Base-by-base conservation (phyloP, 2,329 filamentous ascomycete genomes). In the Lasiodiplodia sp. region DNA sequence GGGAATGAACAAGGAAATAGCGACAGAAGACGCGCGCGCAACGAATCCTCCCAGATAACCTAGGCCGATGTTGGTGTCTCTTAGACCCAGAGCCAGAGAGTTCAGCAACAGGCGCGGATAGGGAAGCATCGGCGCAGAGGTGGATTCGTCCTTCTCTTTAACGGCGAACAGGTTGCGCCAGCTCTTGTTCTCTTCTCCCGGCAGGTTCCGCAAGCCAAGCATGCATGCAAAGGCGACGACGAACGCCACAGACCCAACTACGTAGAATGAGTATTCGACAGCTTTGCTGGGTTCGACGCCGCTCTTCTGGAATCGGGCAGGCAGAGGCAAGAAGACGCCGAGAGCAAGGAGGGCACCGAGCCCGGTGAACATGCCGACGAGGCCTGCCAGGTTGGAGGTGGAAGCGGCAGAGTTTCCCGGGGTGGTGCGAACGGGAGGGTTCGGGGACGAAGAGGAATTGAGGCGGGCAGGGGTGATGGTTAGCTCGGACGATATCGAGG, bases 1-100 rank as follows among this genome's bases (percentile, higher is more conserved):
- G 0, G 96, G 96, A 66, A 99, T 92, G 81, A 98, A 99, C 6
- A 98, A 87, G 0, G 93, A 96, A 72, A 99, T 97, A 65, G 92
- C 95, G 5, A 99, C 96, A 0, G 94, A 97, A 0, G 94, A 97
- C 8, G 96, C 94, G 68, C 96, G 89, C 11, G 94, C 95, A 2
- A 99, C 95, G 75, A 79, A 97, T 1, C 96, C 96, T 71, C 95
- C 96, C 0, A 98, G 83, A 75, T 98, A 99, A 34, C 92, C 95
- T 0, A 98, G 86, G 21, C 89, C 90, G 70, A 99, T 97, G 73
- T 91, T 88, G 11, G 89, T 85, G 76, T 96, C 92, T 10, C 84
- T 88, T 73, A 93, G 88, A 16, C 92, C 94, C 12, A 97, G 86
- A 7, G 75, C 73, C 11, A 85, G 66, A 47, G 82, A 80, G 31